Conservation (phyloP, 441 rosid genomes). For the Adansonia grandidieri region DNA sequence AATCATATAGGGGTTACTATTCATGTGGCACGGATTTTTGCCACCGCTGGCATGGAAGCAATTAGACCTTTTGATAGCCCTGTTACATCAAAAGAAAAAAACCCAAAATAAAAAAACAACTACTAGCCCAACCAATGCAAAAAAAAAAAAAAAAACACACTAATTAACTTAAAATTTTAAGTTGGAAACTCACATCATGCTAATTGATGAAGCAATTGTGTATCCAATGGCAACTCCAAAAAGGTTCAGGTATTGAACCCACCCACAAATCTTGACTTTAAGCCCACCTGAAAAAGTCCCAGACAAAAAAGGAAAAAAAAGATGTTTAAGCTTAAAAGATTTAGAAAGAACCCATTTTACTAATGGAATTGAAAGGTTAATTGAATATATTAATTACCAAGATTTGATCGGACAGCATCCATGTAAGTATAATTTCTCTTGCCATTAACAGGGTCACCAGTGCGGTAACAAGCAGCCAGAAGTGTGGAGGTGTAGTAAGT, state of each 20-base stretch:
- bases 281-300: constrained; percentile 56
- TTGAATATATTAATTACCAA: constrained; percentile 45
- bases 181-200: constrained; percentile 72
- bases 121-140: background rate
- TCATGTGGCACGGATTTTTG: constrained; percentile 59
- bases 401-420: constrained; percentile 71
- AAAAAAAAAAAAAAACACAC: background rate
- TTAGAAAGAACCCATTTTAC: background rate
- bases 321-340: background rate
- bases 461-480: constrained; percentile 71
- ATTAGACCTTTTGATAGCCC: constrained; percentile 83
- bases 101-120: background rate
- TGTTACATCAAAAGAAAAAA: constrained; percentile 33
- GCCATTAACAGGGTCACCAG: constrained; percentile 68
- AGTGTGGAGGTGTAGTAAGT: constrained; percentile 75
- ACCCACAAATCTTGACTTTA: constrained; percentile 67
- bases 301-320: background rate
- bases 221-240: constrained; percentile 86
- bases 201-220: constrained; percentile 82
- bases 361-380: background rate
- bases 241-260: constrained; percentile 72
- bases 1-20: constrained; percentile 77
- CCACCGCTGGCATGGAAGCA: constrained; percentile 68
- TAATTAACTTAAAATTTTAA: background rate
- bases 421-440: constrained; percentile 82